These are phyloP conservation scores for Bipolaris victoriae DNA, from an alignment of 2,329 filamentous ascomycete genomes.

Conservation along the genomic window DNA sequence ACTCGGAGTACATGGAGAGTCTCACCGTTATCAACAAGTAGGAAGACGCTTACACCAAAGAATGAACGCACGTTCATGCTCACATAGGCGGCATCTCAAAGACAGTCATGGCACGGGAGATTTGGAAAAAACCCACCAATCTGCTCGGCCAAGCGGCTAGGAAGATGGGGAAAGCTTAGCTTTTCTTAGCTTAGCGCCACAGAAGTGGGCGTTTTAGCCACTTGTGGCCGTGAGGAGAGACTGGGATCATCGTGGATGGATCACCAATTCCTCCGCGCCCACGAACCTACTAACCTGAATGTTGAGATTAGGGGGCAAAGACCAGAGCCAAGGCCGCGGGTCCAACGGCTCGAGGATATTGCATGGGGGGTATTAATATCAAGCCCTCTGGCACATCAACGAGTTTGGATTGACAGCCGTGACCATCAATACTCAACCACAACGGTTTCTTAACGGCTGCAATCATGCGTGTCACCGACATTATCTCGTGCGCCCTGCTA, in stretches of 20 bases:
- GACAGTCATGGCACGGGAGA: slow-evolving; percentile 5
- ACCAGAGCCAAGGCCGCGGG: slow-evolving; percentile 11
- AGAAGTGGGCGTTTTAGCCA: slow-evolving; percentile 16
- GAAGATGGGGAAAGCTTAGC: slow-evolving; percentile 22
- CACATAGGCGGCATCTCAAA: slow-evolving; percentile 1
- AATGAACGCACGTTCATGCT: background rate
- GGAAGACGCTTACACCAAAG: background rate
- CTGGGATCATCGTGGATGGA: slow-evolving; percentile 22
- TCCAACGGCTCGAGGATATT: slow-evolving; percentile 13
- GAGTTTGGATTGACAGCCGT: slow-evolving; percentile 1
- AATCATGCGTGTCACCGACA: slow-evolving; percentile 37
- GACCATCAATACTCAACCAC: background rate
- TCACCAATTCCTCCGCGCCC: slow-evolving; percentile 26
- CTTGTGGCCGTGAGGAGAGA: slow-evolving; percentile 20
- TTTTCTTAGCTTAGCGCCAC: slow-evolving; percentile 23
- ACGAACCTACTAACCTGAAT: background rate
- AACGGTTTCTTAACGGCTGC: background rate
- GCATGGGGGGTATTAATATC: slow-evolving; percentile 28
- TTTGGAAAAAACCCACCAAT: slow-evolving; percentile 35
- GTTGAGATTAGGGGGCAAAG: slow-evolving; percentile 9
- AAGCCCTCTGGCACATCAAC: background rate
- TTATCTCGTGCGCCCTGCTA: slow-evolving; percentile 32
- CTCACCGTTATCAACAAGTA: no score
- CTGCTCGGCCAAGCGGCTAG: slow-evolving; percentile 15
- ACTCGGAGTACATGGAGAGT: background rate